Evolutionary conservation across 371 early-diverging fungal genomes (phyloP).

Genomic region (Rhizopus delemar): DNA sequence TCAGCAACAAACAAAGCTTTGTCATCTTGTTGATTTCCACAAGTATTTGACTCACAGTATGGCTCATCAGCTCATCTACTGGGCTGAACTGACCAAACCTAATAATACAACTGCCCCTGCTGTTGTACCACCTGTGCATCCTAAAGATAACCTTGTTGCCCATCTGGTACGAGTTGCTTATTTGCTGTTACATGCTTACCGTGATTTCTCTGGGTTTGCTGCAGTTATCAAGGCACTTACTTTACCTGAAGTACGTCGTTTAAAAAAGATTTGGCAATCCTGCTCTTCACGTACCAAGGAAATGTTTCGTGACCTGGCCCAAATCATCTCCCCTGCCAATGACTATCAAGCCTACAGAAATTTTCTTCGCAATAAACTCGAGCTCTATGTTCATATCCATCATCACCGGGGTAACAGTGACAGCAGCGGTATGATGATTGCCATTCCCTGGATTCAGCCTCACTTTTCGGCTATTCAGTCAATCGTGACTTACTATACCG

Average conservation of each 20-base stretch:
- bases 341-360: slow-evolving; percentile 50
- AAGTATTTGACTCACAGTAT: slow-evolving; percentile 58
- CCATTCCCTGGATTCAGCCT: slow-evolving; percentile 69
- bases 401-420: no score
- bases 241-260: slow-evolving; percentile 61
- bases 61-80: slow-evolving; percentile 55
- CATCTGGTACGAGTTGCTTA: slow-evolving; percentile 57
- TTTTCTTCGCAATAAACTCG: slow-evolving; percentile 48
- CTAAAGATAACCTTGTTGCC: slow-evolving; percentile 36
- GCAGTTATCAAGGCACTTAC: slow-evolving; percentile 60
- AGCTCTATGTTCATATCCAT: slow-evolving; percentile 11
- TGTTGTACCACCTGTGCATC: slow-evolving; percentile 26
- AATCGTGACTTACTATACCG: slow-evolving; percentile 60
- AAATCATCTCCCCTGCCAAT: slow-evolving; percentile 44
- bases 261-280: slow-evolving; percentile 53
- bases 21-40: slow-evolving; percentile 57
- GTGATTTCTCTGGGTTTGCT: slow-evolving; percentile 63
- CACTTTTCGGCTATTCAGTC: slow-evolving; percentile 58
- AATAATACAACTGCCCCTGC: slow-evolving; percentile 18
- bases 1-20: slow-evolving; percentile 21
- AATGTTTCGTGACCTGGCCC: slow-evolving; percentile 48
- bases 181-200: slow-evolving; percentile 61
- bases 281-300: slow-evolving; percentile 57
- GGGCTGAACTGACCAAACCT: slow-evolving; percentile 27
- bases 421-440: slow-evolving; percentile 44